Percentiles rank a stretch among this genome's conserved stretches.
These are phyloP conservation scores for Quercus alba DNA, from an alignment of 306 rosid genomes.

Conservation along the genomic window DNA sequence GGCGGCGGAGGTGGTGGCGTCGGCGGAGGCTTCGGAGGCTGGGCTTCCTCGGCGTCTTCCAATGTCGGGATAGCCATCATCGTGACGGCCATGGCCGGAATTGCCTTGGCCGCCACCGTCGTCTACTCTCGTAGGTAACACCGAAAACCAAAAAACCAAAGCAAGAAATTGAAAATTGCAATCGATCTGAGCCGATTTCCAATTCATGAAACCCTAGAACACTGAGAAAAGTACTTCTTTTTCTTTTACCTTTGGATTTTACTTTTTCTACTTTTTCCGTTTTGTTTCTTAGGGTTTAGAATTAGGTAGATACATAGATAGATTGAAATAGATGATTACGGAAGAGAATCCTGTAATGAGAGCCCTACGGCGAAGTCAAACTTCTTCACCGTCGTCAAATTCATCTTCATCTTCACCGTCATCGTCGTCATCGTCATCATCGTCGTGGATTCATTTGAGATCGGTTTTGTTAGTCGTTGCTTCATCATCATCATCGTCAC, in stretches of 20 bases:
- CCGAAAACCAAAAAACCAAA: neutral
- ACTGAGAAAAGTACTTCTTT: neutral
- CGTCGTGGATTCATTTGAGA: constrained; percentile 98
- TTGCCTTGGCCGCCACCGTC: constrained; percentile 37
- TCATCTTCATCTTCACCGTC: constrained; percentile 29
- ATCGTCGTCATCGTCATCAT: constrained; percentile 44
- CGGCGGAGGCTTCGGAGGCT: constrained; percentile 20
- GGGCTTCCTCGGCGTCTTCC: constrained; percentile 25
- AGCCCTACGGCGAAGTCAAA: constrained; percentile 83
- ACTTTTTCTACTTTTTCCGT: neutral
- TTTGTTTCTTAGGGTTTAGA: neutral
- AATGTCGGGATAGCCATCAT: constrained; percentile 31
- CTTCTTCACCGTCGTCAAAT: constrained; percentile 76
- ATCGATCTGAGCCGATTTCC: neutral
- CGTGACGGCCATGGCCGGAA: constrained; percentile 38
- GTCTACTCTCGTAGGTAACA: constrained; percentile 34
- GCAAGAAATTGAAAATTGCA: neutral
- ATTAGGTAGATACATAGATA: neutral
- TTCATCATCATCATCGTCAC: constrained; percentile 40
- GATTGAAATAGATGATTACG: constrained; percentile 44
- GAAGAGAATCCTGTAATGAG: constrained; percentile 41
- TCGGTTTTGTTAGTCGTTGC: constrained; percentile 94
- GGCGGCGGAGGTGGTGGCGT: constrained; percentile 9
- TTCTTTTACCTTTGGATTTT: no score
- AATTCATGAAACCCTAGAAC: neutral